Evolutionary conservation across 1,284 basidiomycete species (phyloP), one percentile per base, ranked within the genome.

Genomic region (Puccinia triticina): DNA sequence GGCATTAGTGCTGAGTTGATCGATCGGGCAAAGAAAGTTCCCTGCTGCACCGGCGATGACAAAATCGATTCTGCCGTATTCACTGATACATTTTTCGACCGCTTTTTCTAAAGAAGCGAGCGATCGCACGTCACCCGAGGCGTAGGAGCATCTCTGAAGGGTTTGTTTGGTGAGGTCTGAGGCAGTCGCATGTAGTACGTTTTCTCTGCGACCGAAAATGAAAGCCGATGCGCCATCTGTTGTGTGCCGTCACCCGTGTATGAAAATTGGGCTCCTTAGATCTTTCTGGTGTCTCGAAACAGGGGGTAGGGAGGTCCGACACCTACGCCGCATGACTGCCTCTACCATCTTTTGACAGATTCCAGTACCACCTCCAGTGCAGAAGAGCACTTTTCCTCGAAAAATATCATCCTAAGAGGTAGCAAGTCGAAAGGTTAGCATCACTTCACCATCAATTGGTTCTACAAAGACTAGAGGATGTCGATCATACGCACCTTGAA

Each of bases 371-470:
- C 86, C 86, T 43, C 87, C 86, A 21, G 82, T 97, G 87, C 93
- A 95, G 88, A 98, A 96, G 26, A 96, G 90, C 18, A 98, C 95
- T 87, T 96, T 97, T 85, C 93, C 94, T 84, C 92, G 91, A 90
- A 97, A 97, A 57, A 97, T 89, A 85, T 94, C 92, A 78, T 78
- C 77, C 77, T 78, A 46, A 3, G 3, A 18, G 26, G 3, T 29
- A 67, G 16, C 43, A 71, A 43, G 43, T 48, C 10, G 34, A 64
- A 37, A 64, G 21, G 37, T 67, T 67, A 67, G 64, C 64, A 43
- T 43, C 14, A 16, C 50, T 53, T 18, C 50, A 21, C 50, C 3
- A n/a, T 26, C 32, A 4, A 61, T 34, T 14, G 32, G 34, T 61
- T 61, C 26, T 10, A 18, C 32, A 16, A n/a, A 8, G 16, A 21